Conservation (phyloP, 495 filamentous ascomycete species). For the Staphylotrichum tortipilum region DNA sequence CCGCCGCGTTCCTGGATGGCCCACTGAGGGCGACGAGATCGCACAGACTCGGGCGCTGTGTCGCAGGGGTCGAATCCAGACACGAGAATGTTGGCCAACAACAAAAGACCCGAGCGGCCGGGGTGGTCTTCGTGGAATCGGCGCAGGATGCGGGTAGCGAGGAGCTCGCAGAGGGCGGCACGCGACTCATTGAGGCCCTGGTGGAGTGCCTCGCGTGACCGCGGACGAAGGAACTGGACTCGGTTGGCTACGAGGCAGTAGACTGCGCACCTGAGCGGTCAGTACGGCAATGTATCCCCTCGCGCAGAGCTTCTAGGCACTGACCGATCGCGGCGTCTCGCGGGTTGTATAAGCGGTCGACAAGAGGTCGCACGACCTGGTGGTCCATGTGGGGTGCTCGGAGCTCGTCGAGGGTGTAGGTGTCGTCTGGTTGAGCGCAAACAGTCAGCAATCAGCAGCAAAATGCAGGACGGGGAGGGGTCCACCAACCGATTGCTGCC, state of each 20-base stretch:
- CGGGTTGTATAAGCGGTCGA: conserved; percentile 50
- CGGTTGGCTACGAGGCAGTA: conserved; percentile 59
- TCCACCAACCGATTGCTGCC: conserved; percentile 20
- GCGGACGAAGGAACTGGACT: conserved; percentile 53
- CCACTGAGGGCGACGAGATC: conserved; percentile 36
- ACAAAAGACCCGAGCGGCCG: conserved; percentile 46
- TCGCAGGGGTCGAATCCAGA: conserved; percentile 56
- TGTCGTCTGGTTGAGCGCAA: conserved; percentile 43
- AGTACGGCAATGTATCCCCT: no score
- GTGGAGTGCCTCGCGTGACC: conserved; percentile 45
- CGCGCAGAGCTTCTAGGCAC: conserved; percentile 9
- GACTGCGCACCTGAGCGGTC: conserved; percentile 23
- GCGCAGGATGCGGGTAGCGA: conserved; percentile 50
- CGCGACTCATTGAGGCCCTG: conserved; percentile 53
- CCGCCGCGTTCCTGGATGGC: conserved; percentile 36
- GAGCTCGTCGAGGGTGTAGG: conserved; percentile 52
- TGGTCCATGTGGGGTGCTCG: conserved; percentile 50
- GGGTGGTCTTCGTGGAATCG: conserved; percentile 52
- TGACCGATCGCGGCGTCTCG: conserved; percentile 48
- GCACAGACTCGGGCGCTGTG: conserved; percentile 44
- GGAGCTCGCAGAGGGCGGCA: conserved; percentile 51
- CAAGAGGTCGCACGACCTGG: conserved; percentile 49
- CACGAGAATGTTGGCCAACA: conserved; percentile 53
- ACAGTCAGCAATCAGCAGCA: no score
- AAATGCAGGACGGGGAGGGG: no score